These are phyloP conservation scores for Talaromyces ruber DNA, from an alignment of 495 filamentous ascomycete genomes.

Conservation along the genomic window DNA sequence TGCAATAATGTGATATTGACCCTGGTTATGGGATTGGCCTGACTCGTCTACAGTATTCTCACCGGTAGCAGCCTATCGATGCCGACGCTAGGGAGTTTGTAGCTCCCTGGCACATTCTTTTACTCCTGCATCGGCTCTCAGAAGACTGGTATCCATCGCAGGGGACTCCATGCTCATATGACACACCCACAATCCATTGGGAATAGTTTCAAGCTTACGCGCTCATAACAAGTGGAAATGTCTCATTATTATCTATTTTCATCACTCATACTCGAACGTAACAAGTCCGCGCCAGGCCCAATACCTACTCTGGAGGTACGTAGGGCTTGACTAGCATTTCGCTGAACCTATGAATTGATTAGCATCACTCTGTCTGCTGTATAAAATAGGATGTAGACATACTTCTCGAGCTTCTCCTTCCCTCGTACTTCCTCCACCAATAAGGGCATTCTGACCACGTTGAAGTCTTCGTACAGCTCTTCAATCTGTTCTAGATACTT, in stretches of 20 bases:
- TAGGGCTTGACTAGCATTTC: constrained; percentile 87
- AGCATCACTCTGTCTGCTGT: background rate
- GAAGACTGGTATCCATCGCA: background rate
- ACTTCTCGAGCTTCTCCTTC: constrained; percentile 84
- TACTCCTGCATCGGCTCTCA: background rate
- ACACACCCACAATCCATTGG: background rate
- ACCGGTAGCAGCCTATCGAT: background rate
- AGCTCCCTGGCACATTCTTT: background rate
- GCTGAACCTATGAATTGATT: constrained; percentile 53
- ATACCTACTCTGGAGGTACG: constrained; percentile 57
- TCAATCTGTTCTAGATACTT: constrained; percentile 99
- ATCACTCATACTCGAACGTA: constrained; percentile 32
- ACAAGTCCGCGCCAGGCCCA: constrained; percentile 9
- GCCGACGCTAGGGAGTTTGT: background rate
- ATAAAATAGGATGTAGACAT: constrained; percentile 16
- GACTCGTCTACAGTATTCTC: background rate
- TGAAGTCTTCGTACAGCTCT: constrained; percentile 98
- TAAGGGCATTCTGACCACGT: constrained; percentile 95
- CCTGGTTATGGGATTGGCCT: background rate
- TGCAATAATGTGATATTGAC: background rate
- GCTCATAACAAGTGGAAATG: background rate
- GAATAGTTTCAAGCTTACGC: background rate
- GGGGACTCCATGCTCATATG: background rate
- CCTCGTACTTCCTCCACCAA: constrained; percentile 92
- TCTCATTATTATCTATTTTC: constrained; percentile 40